Conservation (phyloP, 805 yeast species). For the Torulaspora gathmanii region DNA sequence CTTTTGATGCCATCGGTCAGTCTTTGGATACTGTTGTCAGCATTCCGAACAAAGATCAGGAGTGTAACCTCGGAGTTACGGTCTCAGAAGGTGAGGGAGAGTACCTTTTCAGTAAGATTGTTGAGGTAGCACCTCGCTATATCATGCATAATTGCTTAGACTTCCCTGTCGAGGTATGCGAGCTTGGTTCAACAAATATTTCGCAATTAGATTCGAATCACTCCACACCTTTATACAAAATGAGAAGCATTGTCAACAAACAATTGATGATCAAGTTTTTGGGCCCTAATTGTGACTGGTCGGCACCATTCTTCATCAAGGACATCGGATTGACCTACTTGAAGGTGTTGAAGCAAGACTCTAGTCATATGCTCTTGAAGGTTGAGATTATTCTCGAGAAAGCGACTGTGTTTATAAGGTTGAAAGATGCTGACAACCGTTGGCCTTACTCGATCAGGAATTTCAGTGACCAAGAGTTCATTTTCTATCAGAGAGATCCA, state of each 20-base stretch:
- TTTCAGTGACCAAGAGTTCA: conserved; percentile 81
- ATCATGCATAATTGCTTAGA: conserved; percentile 59
- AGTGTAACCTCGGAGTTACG: conserved; percentile 69
- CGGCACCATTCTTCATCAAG: conserved; percentile 79
- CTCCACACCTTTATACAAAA: conserved; percentile 56
- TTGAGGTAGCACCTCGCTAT: conserved; percentile 79
- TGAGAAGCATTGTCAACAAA: conserved; percentile 50
- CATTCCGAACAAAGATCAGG: conserved; percentile 48
- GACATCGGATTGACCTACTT: conserved; percentile 80
- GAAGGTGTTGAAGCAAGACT: conserved; percentile 58
- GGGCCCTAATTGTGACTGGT: conserved; percentile 62
- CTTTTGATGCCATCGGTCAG: conserved; percentile 90
- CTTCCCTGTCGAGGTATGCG: conserved; percentile 55
- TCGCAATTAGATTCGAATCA: conserved; percentile 45
- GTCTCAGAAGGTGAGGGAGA: conserved; percentile 82
- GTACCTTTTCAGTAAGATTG: conserved; percentile 69
- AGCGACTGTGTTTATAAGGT: conserved; percentile 72
- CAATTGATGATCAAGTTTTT: conserved; percentile 57
- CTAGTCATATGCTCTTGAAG: conserved; percentile 65
- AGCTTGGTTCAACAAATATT: conserved; percentile 57
- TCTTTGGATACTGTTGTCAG: conserved; percentile 53
- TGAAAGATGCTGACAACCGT: conserved; percentile 62
- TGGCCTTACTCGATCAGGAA: conserved; percentile 96
- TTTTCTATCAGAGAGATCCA: conserved; percentile 84
- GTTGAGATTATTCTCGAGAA: conserved; percentile 73